Conservation (phyloP, 208 protist genomes). For the Novymonas esmeraldas region DNA sequence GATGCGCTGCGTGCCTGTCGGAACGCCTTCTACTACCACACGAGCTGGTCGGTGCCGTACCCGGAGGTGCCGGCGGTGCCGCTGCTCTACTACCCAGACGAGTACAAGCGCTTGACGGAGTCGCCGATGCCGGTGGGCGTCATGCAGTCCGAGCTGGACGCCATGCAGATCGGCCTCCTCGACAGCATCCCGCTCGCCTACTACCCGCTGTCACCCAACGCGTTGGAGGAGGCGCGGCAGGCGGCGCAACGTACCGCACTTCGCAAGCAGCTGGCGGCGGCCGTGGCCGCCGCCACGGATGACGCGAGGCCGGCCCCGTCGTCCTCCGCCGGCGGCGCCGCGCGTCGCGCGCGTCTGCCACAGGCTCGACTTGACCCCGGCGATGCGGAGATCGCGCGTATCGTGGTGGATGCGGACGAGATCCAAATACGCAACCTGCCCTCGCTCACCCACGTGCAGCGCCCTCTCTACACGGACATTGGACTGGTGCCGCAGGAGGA, state of each 20-base stretch:
- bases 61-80: slow-evolving; percentile 56
- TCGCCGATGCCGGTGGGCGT: slow-evolving; percentile 48
- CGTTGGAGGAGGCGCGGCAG: slow-evolving; percentile 45
- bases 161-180: slow-evolving; percentile 69
- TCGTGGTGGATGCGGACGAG: slow-evolving; percentile 68
- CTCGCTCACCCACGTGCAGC: slow-evolving; percentile 76
- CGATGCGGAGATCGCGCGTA: slow-evolving; percentile 71
- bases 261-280: slow-evolving; percentile 31
- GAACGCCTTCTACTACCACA: slow-evolving; percentile 72
- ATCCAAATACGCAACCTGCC: slow-evolving; percentile 63
- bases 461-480: slow-evolving; percentile 88
- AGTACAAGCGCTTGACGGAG: slow-evolving; percentile 47
- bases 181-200: slow-evolving; percentile 72
- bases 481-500: slow-evolving; percentile 70
- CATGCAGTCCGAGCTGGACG: slow-evolving; percentile 85
- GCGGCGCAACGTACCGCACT: slow-evolving; percentile 31
- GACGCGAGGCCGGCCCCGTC: slow-evolving; percentile 29
- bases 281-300: slow-evolving; percentile 24
- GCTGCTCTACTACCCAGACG: slow-evolving; percentile 67
- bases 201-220: slow-evolving; percentile 53
- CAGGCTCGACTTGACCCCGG: slow-evolving; percentile 35
- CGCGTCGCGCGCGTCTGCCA: slow-evolving; percentile 16
- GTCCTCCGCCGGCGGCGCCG: slow-evolving; percentile 39
- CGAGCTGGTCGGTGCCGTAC: slow-evolving; percentile 63
- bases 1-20: slow-evolving; percentile 60